Base-by-base conservation (phyloP, 192 early-diverging fungal species). In the Chytriomyces sp. region DNA sequence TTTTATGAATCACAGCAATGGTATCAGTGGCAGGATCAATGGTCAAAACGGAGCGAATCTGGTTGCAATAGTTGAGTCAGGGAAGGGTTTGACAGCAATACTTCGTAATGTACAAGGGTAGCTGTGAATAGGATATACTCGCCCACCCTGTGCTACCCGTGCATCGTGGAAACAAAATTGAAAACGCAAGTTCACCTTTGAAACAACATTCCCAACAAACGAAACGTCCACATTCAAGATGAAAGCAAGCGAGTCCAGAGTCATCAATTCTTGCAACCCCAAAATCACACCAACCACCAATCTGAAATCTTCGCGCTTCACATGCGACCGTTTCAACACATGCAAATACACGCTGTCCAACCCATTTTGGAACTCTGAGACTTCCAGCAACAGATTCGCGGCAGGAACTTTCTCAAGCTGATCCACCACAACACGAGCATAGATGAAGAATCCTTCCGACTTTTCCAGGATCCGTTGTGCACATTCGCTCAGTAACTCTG, bases 391-490 rank as follows among this genome's bases (percentile, higher is more conserved):
- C 43, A 65, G 67, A 8, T 68, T 45, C 16, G 26, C 13, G 45
- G 35, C 8, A 72, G 28, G 8, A 23, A 49, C 20, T 60, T 20
- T 45, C 64, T 49, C 16, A 76, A 64, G 18, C 18, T 75, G 44
- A 24, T 70, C 66, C n/a, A 18, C 26, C 13, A 46, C 59, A 44
- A 50, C 6, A 23, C 50, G 13, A 50, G 63, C 75, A 7, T 63
- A 76, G 26, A 80, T 64, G 53, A 80, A 80, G 8, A 74, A 35
- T 2, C 79, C 79, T 67, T 80, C 79, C 6, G 72, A 79, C 35
- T 70, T 80, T 10, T 43, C 45, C 7, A 65, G 8, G 2, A 79
- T 44, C 11, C 13, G 10, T 28, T 75, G 18, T 20, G 20, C 28
- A 18, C 7, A 70, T 18, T 26, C 20, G n/a, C 45, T 60, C 50